These are phyloP conservation scores for Ganoderma boninense DNA, from an alignment of 1,284 basidiomycete species.

Conservation along the genomic window DNA sequence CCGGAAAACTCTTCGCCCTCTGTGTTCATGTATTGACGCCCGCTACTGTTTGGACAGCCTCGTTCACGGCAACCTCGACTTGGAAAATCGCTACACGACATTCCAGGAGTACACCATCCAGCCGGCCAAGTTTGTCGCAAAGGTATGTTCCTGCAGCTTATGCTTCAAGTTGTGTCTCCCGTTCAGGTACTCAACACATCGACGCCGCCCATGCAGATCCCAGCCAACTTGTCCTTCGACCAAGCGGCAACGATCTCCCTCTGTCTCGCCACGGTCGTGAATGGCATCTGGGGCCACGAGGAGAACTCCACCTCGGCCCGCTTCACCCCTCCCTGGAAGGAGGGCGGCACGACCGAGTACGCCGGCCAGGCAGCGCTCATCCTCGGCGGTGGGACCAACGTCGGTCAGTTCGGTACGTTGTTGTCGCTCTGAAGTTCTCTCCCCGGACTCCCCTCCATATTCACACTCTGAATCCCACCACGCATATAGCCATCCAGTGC, in stretches of 20 bases:
- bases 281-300: conserved; percentile 37
- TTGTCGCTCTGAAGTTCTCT: too few relatives aligned
- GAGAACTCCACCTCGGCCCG: conserved; percentile 23
- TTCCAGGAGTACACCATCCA: conserved; percentile 44
- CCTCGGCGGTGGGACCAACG: conserved; percentile 45
- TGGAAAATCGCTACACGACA: conserved; percentile 23
- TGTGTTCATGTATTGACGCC: background rate
- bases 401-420: conserved; percentile 45
- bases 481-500: conserved; percentile 47
- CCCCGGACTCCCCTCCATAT: background rate
- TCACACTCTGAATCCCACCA: background rate
- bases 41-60: background rate
- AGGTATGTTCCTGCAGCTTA: conserved; percentile 26
- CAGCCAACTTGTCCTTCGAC: conserved; percentile 39
- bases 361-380: conserved; percentile 45
- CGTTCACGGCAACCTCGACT: background rate
- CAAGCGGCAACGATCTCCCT: conserved; percentile 41
- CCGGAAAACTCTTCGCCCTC: background rate
- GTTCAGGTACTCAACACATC: too few relatives aligned
- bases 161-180: too few relatives aligned
- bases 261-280: conserved; percentile 37
- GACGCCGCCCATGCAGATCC: conserved; percentile 33
- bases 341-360: conserved; percentile 36
- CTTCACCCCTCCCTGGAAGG: conserved; percentile 35
- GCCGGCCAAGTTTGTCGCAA: conserved; percentile 36